phyloP scores from a whole-genome alignment of 805 yeast genomes.

The Candida golubevii region DNA sequence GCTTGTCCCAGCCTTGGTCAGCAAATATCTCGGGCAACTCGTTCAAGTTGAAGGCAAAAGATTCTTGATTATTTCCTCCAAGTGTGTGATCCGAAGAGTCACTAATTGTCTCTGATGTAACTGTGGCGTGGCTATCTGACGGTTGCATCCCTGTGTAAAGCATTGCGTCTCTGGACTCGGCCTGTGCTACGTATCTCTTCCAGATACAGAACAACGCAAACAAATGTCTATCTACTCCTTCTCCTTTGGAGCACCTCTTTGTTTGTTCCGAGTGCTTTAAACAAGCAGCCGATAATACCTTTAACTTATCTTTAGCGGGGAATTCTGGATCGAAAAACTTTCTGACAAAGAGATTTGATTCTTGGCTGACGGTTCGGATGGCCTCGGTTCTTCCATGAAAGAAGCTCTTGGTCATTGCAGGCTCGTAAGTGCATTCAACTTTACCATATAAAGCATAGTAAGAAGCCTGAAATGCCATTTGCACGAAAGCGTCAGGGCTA shows the following conservation, averaged over 20 bases:
- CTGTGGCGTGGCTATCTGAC: conserved; percentile 9
- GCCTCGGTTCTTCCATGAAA: conserved; percentile 94
- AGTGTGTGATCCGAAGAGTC: conserved; percentile 30
- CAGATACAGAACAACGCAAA: conserved; percentile 86
- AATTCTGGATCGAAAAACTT: conserved; percentile 70
- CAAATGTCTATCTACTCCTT: conserved; percentile 90
- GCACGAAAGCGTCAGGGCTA: conserved; percentile 92
- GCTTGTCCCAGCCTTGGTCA: conserved; percentile 82
- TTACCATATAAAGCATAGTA: conserved; percentile 89
- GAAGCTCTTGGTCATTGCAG: conserved; percentile 89
- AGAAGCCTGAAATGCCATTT: conserved; percentile 90
- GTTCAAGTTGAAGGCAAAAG: conserved; percentile 17
- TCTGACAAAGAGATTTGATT: conserved; percentile 77
- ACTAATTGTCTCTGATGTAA: conserved; percentile 9
- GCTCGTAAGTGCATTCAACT: conserved; percentile 91
- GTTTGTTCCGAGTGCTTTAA: conserved; percentile 63
- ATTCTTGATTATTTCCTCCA: conserved; percentile 18
- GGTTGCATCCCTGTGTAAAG: conserved; percentile 7
- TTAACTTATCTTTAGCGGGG: conserved; percentile 55
- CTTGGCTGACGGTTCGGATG: conserved; percentile 75
- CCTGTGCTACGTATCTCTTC: conserved; percentile 54
- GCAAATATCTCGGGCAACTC: conserved; percentile 71
- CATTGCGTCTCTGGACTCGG: conserved; percentile 5
- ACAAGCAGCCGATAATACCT: conserved; percentile 65
- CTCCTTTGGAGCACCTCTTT: conserved; percentile 63